Conservation (phyloP, 1,284 basidiomycete species). For the Leccinum pachyderme region DNA sequence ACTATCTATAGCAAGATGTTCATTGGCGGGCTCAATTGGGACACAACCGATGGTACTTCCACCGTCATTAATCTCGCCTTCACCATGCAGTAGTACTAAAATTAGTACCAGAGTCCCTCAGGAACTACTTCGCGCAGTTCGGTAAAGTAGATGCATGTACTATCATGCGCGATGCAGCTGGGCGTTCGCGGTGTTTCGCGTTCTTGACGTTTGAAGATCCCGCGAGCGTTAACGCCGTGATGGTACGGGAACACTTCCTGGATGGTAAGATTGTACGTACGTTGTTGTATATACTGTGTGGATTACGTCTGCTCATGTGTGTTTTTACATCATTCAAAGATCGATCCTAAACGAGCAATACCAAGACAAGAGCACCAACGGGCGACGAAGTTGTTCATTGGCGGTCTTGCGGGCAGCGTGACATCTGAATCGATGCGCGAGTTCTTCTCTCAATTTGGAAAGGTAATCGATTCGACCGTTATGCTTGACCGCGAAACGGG, state of each 20-base stretch:
- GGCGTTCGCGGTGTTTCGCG: constrained; percentile 90
- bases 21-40: constrained; percentile 95
- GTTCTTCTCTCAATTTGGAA: constrained; percentile 90
- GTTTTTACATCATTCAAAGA: constrained; percentile 50
- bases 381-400: constrained; percentile 93
- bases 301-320: constrained; percentile 25
- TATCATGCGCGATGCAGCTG: constrained; percentile 92
- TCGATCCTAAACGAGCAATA: constrained; percentile 98
- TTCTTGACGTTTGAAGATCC: constrained; percentile 91
- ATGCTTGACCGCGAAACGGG: constrained; percentile 98
- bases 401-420: constrained; percentile 87
- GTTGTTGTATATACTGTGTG: constrained; percentile 25
- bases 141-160: constrained; percentile 91
- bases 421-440: constrained; percentile 92
- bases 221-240: constrained; percentile 85
- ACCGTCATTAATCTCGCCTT: constrained; percentile 34
- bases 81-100: constrained; percentile 41
- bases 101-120: constrained; percentile 66
- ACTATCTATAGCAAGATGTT: constrained; percentile 88
- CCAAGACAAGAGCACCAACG: constrained; percentile 92
- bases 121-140: constrained; percentile 86
- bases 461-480: constrained; percentile 94
- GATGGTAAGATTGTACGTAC: constrained; percentile 88
- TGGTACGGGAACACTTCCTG: constrained; percentile 85
- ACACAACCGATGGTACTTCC: constrained; percentile 88